A percentile compares a stretch with the other conserved stretches of the same genome.
These are phyloP conservation scores for Pichia kluyveri DNA, from an alignment of 805 yeast species.

Conservation along the genomic window DNA sequence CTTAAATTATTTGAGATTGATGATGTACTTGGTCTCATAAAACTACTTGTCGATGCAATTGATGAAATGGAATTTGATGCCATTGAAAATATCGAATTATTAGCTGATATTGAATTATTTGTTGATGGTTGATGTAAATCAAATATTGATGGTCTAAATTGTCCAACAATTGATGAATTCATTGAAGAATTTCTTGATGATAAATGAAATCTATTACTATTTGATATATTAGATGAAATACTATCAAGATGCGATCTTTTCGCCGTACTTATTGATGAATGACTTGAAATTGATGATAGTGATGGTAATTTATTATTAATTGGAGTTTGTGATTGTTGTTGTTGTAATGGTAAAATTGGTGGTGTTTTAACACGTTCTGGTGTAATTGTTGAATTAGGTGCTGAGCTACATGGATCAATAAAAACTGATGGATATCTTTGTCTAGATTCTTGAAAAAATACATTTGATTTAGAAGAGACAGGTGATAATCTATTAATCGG, in stretches of 20 bases:
- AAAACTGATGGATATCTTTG: conserved; percentile 40
- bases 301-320: conserved; percentile 2
- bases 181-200: conserved; percentile 6
- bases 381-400: conserved; percentile 15
- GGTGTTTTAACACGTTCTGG: conserved; percentile 1
- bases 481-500: conserved; percentile 10
- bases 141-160: conserved; percentile 12
- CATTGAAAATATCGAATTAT: conserved; percentile 20
- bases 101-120: conserved; percentile 19
- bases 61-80: conserved; percentile 17
- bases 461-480: conserved; percentile 17
- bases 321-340: background rate
- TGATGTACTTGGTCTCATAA: conserved; percentile 20
- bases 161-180: background rate
- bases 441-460: conserved; percentile 23
- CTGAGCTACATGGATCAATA: conserved; percentile 42
- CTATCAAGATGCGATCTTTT: background rate
- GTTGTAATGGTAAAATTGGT: background rate
- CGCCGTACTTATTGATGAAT: conserved; percentile 6
- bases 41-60: conserved; percentile 12
- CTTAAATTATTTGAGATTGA: conserved; percentile 20
- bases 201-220: background rate
- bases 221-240: background rate
- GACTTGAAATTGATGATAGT: conserved; percentile 7
- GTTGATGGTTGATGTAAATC: conserved; percentile 12